phyloP scores from a whole-genome alignment of 495 filamentous ascomycete species.

The Penicillium arizonense region DNA sequence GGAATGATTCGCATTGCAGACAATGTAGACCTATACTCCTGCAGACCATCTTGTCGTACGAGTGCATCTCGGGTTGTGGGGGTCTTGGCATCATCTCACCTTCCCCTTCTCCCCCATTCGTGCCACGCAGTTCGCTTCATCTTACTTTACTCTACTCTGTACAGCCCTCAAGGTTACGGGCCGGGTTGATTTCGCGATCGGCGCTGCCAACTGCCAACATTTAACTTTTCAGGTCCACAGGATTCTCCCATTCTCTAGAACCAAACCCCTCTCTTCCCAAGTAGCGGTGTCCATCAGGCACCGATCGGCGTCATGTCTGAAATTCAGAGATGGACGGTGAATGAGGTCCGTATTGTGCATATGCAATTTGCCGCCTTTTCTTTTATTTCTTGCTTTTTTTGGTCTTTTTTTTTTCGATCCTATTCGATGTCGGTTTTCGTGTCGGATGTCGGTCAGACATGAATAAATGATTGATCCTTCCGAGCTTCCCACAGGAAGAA shows the following conservation, averaged over 20 bases:
- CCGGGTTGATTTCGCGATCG: constrained; percentile 5
- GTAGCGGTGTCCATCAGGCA: constrained; percentile 17
- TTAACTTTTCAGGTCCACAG: too few species aligned
- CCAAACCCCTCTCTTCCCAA: constrained; percentile 8
- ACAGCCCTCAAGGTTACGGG: neutral
- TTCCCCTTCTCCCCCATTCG: neutral
- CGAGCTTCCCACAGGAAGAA: neutral
- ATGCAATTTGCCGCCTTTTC: constrained; percentile 8
- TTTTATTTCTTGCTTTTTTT: neutral
- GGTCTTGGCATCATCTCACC: constrained; percentile 13
- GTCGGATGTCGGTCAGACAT: constrained; percentile 23
- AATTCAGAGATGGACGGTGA: constrained; percentile 43
- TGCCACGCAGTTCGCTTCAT: neutral
- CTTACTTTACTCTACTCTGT: neutral
- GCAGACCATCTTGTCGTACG: constrained; percentile 9
- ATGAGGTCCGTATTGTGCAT: constrained; percentile 30
- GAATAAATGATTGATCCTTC: neutral
- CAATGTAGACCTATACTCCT: neutral
- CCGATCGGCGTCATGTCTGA: constrained; percentile 31
- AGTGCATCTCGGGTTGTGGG: constrained; percentile 5
- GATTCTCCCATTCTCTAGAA: neutral
- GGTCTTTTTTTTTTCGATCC: neutral
- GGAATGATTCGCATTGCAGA: constrained; percentile 7
- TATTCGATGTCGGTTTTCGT: constrained; percentile 6
- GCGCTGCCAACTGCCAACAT: constrained; percentile 9